Base-by-base conservation (phyloP, 768 basidiomycete species). In the Termitomyces sp. region DNA sequence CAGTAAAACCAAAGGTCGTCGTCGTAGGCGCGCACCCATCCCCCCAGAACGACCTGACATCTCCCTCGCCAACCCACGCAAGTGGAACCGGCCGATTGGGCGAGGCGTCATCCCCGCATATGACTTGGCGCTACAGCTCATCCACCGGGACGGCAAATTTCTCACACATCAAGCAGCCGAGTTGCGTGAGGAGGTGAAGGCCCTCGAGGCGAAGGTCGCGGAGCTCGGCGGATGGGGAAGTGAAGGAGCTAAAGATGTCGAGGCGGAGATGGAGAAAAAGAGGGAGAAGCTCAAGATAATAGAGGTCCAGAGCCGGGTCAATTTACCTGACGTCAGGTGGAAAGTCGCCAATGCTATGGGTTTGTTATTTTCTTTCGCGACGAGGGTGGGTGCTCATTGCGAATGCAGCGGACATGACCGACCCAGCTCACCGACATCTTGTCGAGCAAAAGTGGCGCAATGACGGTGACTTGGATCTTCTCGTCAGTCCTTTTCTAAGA, bases 361-460 rank as follows among this genome's bases (percentile, higher is more conserved):
- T 92, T 63, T 28, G 87, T 77, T 54, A 46, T 56, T 24, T 52
- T 14, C 14, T 36, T 40, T 54, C 6, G 1, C 30, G 13, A 40
- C 52, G 6, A 20, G 26, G 10, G 26, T 35, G 2, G 40, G 20
- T 22, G 3, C 35, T 42, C 45, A 43, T 32, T 48, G 14, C 40
- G 58, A 30, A 35, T 58, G 22, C 57, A 90, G 89, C 77, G 64
- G 83, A 91, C 69, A 80, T 88, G 83, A 74, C 72, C n/a, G 81
- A 80, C 57, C 77, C 82, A 0, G 81, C 85, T 0, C 87, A 92
- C 66, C 80, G 93, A n/a, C 84, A 92, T 67, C 74, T 98, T 32
- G 72, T 87, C 4, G 92, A 96, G 70, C 83, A 89, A 64, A 79
- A 80, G 64, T 98, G 94, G 96, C 79, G 91, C 57, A 86, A 86